phyloP scores from a whole-genome alignment of 169 alveolate genomes.

The Eimeria praecox region DNA sequence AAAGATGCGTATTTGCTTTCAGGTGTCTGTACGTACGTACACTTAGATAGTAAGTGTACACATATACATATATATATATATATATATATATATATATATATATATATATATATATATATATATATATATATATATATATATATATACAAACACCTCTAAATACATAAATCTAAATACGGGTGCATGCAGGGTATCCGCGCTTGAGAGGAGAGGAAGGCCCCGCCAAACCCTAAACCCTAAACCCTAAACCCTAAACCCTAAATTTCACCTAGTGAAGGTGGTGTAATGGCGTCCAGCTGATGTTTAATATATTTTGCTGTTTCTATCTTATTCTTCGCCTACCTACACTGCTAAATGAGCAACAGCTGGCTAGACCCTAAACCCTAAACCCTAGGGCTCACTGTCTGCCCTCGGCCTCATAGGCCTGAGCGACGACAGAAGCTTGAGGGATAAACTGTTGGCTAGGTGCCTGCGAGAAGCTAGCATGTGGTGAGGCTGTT shows the following conservation, averaged over 20 bases:
- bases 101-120: too few species aligned
- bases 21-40: background rate
- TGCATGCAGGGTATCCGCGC: too few species aligned
- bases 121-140: too few species aligned
- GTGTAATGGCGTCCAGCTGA: too few species aligned
- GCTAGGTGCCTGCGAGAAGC: slow-evolving; percentile 48
- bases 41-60: background rate
- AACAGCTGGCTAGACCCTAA: background rate
- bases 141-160: background rate
- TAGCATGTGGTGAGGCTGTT: background rate
- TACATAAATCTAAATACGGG: background rate
- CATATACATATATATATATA: background rate
- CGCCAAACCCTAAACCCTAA: background rate
- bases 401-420: slow-evolving; percentile 39
- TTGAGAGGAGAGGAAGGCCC: too few species aligned
- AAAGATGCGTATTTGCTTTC: background rate
- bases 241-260: background rate
- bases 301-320: background rate
- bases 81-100: too few species aligned
- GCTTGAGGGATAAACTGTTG: slow-evolving; percentile 36
- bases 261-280: background rate
- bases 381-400: background rate
- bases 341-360: background rate
- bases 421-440: slow-evolving; percentile 53
- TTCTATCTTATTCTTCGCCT: background rate